phyloP scores from a whole-genome alignment of 2,329 filamentous ascomycete species.

The Tolypocladium pustulatum region DNA sequence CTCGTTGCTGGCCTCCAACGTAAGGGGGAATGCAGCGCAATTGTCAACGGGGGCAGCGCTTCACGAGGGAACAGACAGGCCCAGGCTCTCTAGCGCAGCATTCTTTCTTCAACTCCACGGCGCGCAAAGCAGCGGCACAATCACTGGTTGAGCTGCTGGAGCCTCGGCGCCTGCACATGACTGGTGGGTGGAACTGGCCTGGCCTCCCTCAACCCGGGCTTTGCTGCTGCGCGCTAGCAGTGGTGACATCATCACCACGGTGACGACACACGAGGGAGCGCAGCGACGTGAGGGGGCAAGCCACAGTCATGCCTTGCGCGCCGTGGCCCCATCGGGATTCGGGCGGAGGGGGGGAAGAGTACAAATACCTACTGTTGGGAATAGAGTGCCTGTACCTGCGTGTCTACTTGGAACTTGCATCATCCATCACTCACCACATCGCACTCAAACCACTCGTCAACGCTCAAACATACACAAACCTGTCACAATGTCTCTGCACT shows the following conservation, averaged over 20 bases:
- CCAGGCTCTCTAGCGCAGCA: no score
- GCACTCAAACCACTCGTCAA: neutral
- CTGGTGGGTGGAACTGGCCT: no score
- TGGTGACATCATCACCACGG: conserved; percentile 23
- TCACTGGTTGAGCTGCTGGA: no score
- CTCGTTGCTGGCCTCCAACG: no score
- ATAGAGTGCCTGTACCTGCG: neutral
- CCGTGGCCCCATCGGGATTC: conserved; percentile 13
- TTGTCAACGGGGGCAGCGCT: no score
- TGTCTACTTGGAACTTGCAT: conserved; percentile 1
- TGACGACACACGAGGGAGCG: conserved; percentile 4
- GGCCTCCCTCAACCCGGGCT: no score
- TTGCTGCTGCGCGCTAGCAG: neutral
- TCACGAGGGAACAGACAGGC: no score
- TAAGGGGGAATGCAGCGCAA: no score
- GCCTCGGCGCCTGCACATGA: no score
- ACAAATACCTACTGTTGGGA: neutral
- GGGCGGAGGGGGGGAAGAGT: neutral
- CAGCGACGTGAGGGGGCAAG: neutral
- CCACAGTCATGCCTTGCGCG: neutral
- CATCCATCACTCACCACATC: conserved; percentile 3
- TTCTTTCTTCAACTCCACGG: no score
- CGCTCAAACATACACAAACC: neutral
- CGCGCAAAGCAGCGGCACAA: neutral
- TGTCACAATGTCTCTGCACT: conserved; percentile 48